Base-by-base conservation (phyloP, 495 filamentous ascomycete genomes). In the Trichoderma reesei region DNA sequence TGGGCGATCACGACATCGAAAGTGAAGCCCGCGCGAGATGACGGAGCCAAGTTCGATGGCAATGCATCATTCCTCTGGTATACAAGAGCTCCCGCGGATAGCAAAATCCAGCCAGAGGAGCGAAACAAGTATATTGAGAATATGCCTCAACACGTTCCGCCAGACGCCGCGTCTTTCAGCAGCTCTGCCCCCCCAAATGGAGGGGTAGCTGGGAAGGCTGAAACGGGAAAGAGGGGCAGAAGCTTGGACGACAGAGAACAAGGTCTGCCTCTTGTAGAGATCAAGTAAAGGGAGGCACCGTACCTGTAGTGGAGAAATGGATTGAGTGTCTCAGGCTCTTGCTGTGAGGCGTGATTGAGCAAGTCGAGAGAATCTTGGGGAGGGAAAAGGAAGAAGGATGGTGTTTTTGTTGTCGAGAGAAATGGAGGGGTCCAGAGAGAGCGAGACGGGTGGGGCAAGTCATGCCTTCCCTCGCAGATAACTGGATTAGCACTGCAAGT, bases 361-460 rank as follows among this genome's bases (percentile, higher is more conserved):
- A 26, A 56, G 51, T 56, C 51, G 20, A 56, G 51, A 56, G 1
- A n/a, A n/a, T 11, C 10, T 7, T 33, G 31, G 31, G 20, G 7
- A 31, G 34, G 16, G 51, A 31, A 56, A 33, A 34, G 18, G 31
- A 34, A 56, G 26, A n/a, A n/a, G 11, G 18, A 5, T 33, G 51
- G 51, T 56, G 51, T n/a, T 56, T 56, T 56, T 56, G 51, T 31
- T 56, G 51, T 10, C n/a, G 44, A 48, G 34, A 26, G 34, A 56
- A 56, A 56, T 56, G 51, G 51, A 56, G 51, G 51, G 51, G 51
- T 56, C n/a, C n/a, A n/a, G n/a, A n/a, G n/a, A n/a, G n/a, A n/a
- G n/a, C n/a, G 51, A 56, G 26, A 31, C 13, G 5, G 46, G 51
- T 56, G 51, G 51, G 51, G 51, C 51, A 8, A 10, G 11, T 56